Conservation (phyloP, 306 rosid genomes). For the Rosa lucieae region DNA sequence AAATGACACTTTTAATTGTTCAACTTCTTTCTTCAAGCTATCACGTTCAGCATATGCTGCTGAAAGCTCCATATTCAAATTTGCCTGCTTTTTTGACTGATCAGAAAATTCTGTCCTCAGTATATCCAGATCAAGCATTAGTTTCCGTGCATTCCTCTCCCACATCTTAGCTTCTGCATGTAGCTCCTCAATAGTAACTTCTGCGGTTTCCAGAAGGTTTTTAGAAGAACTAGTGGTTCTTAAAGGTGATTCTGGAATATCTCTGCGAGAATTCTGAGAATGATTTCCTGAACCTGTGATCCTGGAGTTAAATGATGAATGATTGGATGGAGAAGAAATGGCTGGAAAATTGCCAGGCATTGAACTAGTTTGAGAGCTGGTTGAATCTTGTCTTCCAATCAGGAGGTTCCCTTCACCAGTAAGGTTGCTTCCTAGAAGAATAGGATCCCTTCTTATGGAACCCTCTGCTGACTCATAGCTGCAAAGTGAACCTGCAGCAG, state of each 20-base stretch:
- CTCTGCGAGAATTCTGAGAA: constrained; percentile 26
- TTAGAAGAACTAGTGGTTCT: constrained; percentile 24
- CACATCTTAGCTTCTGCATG: constrained; percentile 96
- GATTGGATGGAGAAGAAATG: constrained; percentile 18
- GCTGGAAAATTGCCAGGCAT: constrained; percentile 21
- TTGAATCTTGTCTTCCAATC: constrained; percentile 42
- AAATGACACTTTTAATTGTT: constrained; percentile 42
- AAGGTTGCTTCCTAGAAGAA: constrained; percentile 29
- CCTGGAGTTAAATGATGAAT: constrained; percentile 39
- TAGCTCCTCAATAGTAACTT: constrained; percentile 56
- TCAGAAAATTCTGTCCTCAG: constrained; percentile 60
- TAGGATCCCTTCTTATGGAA: constrained; percentile 29
- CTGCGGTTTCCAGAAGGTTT: constrained; percentile 49
- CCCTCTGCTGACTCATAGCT: constrained; percentile 44
- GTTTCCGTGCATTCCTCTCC: constrained; percentile 86
- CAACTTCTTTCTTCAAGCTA: constrained; percentile 54
- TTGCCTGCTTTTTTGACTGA: constrained; percentile 53
- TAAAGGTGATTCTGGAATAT: constrained; percentile 29
- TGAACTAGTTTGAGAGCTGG: constrained; percentile 30
- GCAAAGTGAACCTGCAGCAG: constrained; percentile 42
- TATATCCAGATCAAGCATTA: constrained; percentile 71
- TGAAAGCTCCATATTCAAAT: constrained; percentile 57
- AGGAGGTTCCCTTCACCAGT: constrained; percentile 25
- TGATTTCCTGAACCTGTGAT: constrained; percentile 33
- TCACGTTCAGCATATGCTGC: constrained; percentile 52